phyloP scores from a whole-genome alignment of 805 yeast species.

The Metschnikowia koreensis region DNA sequence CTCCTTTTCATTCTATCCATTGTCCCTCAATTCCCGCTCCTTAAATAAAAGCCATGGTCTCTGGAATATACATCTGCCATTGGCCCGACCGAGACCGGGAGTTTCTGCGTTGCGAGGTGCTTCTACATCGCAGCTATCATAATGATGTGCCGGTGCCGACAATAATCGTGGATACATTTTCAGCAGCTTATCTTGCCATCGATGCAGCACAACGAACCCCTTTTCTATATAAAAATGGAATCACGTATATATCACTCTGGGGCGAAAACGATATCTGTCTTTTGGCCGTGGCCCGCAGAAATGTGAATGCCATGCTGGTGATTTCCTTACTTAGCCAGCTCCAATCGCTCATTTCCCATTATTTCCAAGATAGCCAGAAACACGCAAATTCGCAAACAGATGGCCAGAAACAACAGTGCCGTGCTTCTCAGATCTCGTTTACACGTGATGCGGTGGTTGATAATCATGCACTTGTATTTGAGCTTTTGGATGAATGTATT shows the following conservation, averaged over 20 bases:
- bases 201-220: constrained; percentile 31
- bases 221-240: constrained; percentile 45
- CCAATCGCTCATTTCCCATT: constrained; percentile 28
- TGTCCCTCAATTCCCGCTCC: neutral
- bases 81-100: constrained; percentile 29
- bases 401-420: neutral
- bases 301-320: constrained; percentile 57
- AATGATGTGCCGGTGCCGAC: constrained; percentile 29
- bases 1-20: neutral
- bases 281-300: constrained; percentile 41
- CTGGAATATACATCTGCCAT: constrained; percentile 38
- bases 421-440: neutral
- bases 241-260: constrained; percentile 53
- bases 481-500: constrained; percentile 84
- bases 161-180: constrained; percentile 26
- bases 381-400: neutral
- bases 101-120: constrained; percentile 28
- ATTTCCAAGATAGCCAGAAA: constrained; percentile 16
- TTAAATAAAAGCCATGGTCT: constrained; percentile 26
- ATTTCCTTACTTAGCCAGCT: constrained; percentile 52
- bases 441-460: constrained; percentile 57
- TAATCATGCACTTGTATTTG: constrained; percentile 73
- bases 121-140: constrained; percentile 35
- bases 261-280: constrained; percentile 44
- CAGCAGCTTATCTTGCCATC: constrained; percentile 21